Evolutionary conservation across 768 basidiomycete species (phyloP), one percentile per base, ranked within the genome.

Genomic region (Tephrocybe sp.): DNA sequence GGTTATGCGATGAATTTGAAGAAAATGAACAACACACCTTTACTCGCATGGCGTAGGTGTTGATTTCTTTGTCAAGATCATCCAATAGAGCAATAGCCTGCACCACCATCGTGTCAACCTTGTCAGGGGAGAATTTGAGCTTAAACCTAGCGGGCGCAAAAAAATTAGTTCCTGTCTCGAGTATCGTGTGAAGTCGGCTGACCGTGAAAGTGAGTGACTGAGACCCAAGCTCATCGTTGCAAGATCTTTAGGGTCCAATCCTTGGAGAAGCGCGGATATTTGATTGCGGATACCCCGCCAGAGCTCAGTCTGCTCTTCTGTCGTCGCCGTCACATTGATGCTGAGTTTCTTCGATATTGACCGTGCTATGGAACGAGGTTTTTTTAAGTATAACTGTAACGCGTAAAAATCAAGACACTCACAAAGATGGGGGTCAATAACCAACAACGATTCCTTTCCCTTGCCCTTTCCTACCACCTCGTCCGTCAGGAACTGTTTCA

Each of bases 71-170:
- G 85, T 99, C 97, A 19, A 99, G 77, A 64, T 99, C 97, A 61
- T 99, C 97, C 46, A 99, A 80, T 22, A 99, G 78, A 6, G 94
- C 95, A 62, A 99, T 97, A 6, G 97, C 97, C 71, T 99, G 97
- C 15, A 98, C 89, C 50, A 99, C 89, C 97, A 99, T 99, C 7
- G 94, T 97, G 65, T 99, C 97, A 40, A 99, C 94, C 72, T 98
- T 98, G 74, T 98, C 97, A 6, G 97, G 95, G 7, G 97, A 98
- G 71, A 99, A 98, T 72, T 99, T 99, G 60, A 99, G 80, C 77
- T 98, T 99, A 76, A 95, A 99, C 52, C 94, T 95, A 45, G 8
- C n/a, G 31, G 18, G 4, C 21, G 39, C 9, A 33, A 44, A 12
- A 16, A 47, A 31, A 21, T 21, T 7, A 47, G 22, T 8, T 9